Conservation (phyloP, 1,139 yeast species). For the Pichiaceae sp. region DNA sequence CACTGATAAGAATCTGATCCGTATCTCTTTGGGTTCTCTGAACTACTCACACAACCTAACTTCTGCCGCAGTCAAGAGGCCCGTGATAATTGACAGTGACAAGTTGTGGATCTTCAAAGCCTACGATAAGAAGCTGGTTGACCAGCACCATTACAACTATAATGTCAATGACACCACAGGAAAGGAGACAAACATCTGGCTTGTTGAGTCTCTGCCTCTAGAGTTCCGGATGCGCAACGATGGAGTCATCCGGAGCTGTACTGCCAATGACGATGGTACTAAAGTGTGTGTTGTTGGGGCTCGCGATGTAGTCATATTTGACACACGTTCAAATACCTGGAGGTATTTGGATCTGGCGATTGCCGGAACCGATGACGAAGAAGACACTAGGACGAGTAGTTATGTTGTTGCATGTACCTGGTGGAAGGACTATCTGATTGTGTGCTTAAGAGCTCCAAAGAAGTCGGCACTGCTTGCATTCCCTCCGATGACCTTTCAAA, state of each 20-base stretch:
- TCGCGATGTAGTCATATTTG: slow-evolving; percentile 24
- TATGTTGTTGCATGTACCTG: slow-evolving; percentile 16
- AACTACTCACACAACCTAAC: slow-evolving; percentile 19
- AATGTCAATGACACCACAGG: slow-evolving; percentile 13
- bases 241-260: slow-evolving; percentile 18
- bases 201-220: slow-evolving; percentile 20
- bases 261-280: slow-evolving; percentile 28
- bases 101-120: slow-evolving; percentile 22
- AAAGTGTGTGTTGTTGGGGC: slow-evolving; percentile 28
- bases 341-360: slow-evolving; percentile 20
- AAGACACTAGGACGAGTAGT: not conserved
- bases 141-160: slow-evolving; percentile 17
- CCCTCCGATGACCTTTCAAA: slow-evolving; percentile 15
- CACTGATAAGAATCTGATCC: slow-evolving; percentile 12
- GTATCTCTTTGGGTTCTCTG: slow-evolving; percentile 15
- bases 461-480: slow-evolving; percentile 21
- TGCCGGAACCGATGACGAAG: not conserved
- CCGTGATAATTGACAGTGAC: slow-evolving; percentile 20
- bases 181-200: slow-evolving; percentile 24
- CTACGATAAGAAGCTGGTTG: slow-evolving; percentile 23
- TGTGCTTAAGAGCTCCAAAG: slow-evolving; percentile 15
- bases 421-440: slow-evolving; percentile 23
- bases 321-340: slow-evolving; percentile 24
- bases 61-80: slow-evolving; percentile 21
- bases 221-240: slow-evolving; percentile 19